Evolutionary conservation across 257 asterid genomes (phyloP).

Genomic region (Ilex aquifolium): DNA sequence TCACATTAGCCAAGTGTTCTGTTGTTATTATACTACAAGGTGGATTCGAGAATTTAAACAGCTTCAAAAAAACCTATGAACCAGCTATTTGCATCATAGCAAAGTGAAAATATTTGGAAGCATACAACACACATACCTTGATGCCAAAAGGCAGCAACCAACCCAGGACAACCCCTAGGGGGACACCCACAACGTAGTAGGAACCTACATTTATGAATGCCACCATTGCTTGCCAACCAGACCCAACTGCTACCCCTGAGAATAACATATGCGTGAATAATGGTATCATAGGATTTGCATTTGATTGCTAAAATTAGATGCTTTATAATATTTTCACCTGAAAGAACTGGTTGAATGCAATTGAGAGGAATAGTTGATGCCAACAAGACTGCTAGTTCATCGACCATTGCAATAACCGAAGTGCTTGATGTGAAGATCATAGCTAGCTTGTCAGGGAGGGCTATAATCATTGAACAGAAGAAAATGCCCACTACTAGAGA

Average conservation of each 20-base stretch:
- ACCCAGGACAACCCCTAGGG: conserved; percentile 44
- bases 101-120: background rate
- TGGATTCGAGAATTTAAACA: too few relatives aligned
- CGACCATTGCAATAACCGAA: conserved; percentile 44
- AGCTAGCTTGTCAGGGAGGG: conserved; percentile 43
- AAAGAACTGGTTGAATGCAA: conserved; percentile 55
- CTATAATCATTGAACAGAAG: conserved; percentile 28
- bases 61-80: too few relatives aligned
- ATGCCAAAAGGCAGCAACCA: conserved; percentile 38
- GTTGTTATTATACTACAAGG: too few relatives aligned
- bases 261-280: background rate
- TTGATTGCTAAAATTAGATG: background rate
- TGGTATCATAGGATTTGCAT: background rate
- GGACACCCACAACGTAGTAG: conserved; percentile 49
- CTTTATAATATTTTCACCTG: conserved; percentile 27
- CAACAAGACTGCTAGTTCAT: conserved; percentile 38
- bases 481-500: conserved; percentile 32
- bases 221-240: conserved; percentile 57
- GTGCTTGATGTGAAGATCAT: conserved; percentile 46
- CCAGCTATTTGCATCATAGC: too few relatives aligned
- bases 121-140: conserved; percentile 25
- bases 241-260: conserved; percentile 60
- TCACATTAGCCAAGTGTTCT: too few relatives aligned
- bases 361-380: conserved; percentile 40
- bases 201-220: conserved; percentile 46